Evolutionary conservation across 2,329 filamentous ascomycete genomes (phyloP), one percentile per base, ranked within the genome.

Genomic region (Hymenoscyphus albidus): DNA sequence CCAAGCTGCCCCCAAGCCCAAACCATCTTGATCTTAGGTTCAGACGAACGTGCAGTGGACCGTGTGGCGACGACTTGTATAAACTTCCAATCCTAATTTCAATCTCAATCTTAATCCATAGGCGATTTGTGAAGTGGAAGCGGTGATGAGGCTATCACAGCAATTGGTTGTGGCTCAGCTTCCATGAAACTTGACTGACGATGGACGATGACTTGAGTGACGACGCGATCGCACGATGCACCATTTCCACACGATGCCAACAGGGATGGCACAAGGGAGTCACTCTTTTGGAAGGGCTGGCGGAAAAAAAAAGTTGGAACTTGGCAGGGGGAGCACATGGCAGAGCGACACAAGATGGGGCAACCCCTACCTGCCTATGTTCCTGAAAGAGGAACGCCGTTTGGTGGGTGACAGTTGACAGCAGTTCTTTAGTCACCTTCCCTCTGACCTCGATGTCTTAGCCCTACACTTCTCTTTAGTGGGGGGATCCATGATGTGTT

Each of bases 251-350:
- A 48, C 2, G 5, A 9, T 35, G 5, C 35, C 35, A 35, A 35
- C 35, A 35, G 35, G 35, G 35, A 35, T 35, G 35, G 35, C 35
- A 35, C 9, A 35, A 35, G 35, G 35, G 35, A 35, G 35, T 35
- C 35, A 35, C 35, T 35, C 35, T 35, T 35, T 35, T 35, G 35
- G 35, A 35, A 6, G 35, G 35, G 6, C 35, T 35, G 35, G 35
- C 35, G 5, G 9, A 48, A 18, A 48, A 16, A 48, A 48, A 48
- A 48, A 48, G 42, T 48, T 48, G 42, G 42, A 48, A 48, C 42
- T 48, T 48, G 44, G 44, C 44, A 51, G 44, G 44, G 44, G 44
- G 44, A 51, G 44, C 44, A 51, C 44, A 51, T 51, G 44, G 44
- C 44, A 51, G 5, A 27, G n/a, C n/a, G 18, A 10, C 18, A 22